Conservation (phyloP, 495 filamentous ascomycete genomes). For the Aspergillus kassunensis region DNA sequence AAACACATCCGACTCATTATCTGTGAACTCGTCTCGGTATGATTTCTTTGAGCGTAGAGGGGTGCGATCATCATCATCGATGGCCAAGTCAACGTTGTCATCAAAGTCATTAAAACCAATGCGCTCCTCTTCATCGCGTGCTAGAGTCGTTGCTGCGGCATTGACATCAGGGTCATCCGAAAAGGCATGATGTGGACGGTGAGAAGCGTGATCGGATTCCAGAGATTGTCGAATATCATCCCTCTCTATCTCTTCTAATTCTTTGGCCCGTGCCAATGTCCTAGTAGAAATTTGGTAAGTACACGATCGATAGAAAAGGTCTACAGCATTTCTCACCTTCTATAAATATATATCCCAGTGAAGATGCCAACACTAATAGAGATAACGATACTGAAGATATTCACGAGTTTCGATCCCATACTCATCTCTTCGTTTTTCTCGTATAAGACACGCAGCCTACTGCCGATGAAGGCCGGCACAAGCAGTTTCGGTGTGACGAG, state of each 20-base stretch:
- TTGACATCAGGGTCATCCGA: slow-evolving; percentile 45
- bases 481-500: slow-evolving; percentile 76
- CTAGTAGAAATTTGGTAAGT: slow-evolving; percentile 28
- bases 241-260: slow-evolving; percentile 80
- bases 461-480: slow-evolving; percentile 90
- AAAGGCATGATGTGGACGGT: slow-evolving; percentile 38
- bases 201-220: slow-evolving; percentile 37
- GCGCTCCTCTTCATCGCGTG: slow-evolving; percentile 47
- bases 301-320: background rate
- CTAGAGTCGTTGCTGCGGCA: slow-evolving; percentile 39
- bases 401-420: slow-evolving; percentile 55
- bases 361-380: slow-evolving; percentile 63
- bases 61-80: slow-evolving; percentile 37
- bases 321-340: slow-evolving; percentile 37
- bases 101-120: slow-evolving; percentile 45
- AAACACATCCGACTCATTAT: slow-evolving; percentile 50
- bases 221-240: slow-evolving; percentile 42
- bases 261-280: slow-evolving; percentile 76
- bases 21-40: slow-evolving; percentile 53
- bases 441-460: slow-evolving; percentile 57
- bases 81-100: slow-evolving; percentile 38
- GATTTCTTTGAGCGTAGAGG: slow-evolving; percentile 22
- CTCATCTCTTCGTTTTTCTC: slow-evolving; percentile 65
- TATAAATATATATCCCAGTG: slow-evolving; percentile 84
- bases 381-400: slow-evolving; percentile 76